Evolutionary conservation across 139 green algal species (phyloP).

Genomic region (Chlorella sp.): DNA sequence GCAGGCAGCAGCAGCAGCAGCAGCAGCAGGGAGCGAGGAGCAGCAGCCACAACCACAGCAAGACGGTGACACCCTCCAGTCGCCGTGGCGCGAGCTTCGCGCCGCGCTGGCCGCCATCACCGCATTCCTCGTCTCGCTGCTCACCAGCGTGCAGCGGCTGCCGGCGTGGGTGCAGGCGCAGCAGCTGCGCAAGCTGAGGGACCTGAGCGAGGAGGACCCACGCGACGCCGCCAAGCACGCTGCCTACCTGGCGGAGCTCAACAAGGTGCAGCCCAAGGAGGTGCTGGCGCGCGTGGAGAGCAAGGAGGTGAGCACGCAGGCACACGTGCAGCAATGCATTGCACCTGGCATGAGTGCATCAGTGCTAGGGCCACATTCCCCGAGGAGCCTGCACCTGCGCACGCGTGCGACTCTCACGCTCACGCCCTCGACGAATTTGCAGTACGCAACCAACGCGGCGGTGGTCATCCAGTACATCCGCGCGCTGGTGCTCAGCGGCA

Average conservation of each 20-base stretch:
- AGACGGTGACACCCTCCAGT: too few species aligned
- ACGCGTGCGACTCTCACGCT: too few species aligned
- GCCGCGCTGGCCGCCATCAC: neutral
- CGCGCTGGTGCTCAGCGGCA: slow-evolving; percentile 67
- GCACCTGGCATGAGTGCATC: too few species aligned
- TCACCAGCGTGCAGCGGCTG: slow-evolving; percentile 6
- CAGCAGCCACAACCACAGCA: too few species aligned
- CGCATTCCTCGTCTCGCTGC: neutral
- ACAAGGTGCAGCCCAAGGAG: slow-evolving; percentile 16
- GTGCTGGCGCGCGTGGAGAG: slow-evolving; percentile 24
- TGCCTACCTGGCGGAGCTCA: slow-evolving; percentile 41
- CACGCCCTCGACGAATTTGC: too few species aligned
- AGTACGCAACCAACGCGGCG: slow-evolving; percentile 39
- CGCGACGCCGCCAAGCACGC: slow-evolving; percentile 35
- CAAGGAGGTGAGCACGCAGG: slow-evolving; percentile 4
- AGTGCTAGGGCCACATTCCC: too few species aligned
- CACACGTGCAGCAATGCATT: too few species aligned
- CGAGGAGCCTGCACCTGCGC: too few species aligned
- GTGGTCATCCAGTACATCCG: slow-evolving; percentile 84
- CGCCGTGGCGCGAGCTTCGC: neutral
- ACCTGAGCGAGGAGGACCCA: slow-evolving; percentile 33
- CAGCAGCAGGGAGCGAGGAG: too few species aligned
- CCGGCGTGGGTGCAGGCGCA: slow-evolving; percentile 34
- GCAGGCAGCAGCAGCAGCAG: too few species aligned
- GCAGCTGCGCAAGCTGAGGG: slow-evolving; percentile 32